Evolutionary conservation across 2,329 filamentous ascomycete species (phyloP).

Genomic region (Pseudocercospora ulei): DNA sequence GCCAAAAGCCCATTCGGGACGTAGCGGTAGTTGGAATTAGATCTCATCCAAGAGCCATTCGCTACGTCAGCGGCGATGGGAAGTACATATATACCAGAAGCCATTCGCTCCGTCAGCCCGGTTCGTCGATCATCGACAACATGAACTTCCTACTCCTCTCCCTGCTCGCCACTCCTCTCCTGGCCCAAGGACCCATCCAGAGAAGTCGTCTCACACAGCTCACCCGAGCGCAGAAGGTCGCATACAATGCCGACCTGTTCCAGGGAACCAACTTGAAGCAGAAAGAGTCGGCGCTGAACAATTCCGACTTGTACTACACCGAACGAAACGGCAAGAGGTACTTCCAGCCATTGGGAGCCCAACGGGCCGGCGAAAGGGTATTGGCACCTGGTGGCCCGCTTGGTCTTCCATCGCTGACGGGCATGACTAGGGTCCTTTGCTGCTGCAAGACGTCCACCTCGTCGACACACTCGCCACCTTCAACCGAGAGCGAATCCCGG

Average conservation of each 20-base stretch:
- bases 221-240: conserved; percentile 12
- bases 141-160: conserved; percentile 17
- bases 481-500: conserved; percentile 61
- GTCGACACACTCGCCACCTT: conserved; percentile 56
- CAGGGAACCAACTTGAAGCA: conserved; percentile 26
- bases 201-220: conserved; percentile 16
- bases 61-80: no score
- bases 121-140: background rate
- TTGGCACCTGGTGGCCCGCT: no score
- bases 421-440: conserved; percentile 46
- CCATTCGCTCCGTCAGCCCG: conserved; percentile 2
- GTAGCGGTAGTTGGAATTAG: no score
- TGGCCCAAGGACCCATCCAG: conserved; percentile 12
- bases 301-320: conserved; percentile 29
- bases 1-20: no score
- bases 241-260: conserved; percentile 27
- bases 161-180: conserved; percentile 13
- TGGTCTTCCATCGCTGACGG: no score
- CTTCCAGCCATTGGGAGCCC: conserved; percentile 29
- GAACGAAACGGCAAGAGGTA: conserved; percentile 28
- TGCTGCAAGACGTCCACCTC: conserved; percentile 57
- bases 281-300: conserved; percentile 25
- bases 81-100: conserved; percentile 4
- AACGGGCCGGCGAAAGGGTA: conserved; percentile 44
- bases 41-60: no score